A percentile compares a stretch with the other conserved stretches of the same genome.
phyloP scores from a whole-genome alignment of 257 asterid genomes.

The Solanum stenotomum region DNA sequence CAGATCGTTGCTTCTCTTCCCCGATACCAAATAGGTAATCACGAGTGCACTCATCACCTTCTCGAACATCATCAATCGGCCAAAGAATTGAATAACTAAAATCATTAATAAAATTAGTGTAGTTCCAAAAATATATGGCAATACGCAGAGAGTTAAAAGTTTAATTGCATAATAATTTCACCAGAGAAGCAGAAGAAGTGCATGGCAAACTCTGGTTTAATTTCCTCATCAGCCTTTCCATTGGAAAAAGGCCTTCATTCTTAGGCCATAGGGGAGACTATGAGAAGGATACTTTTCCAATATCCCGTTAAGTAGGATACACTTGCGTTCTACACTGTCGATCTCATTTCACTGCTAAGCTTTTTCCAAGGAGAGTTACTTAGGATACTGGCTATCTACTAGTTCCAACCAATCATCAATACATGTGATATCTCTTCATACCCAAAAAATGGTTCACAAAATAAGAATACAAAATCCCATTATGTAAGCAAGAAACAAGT shows the following conservation, averaged over 20 bases:
- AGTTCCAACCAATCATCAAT: neutral
- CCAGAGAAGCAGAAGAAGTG: neutral
- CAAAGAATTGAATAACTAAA: conserved; percentile 85
- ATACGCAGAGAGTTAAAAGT: neutral
- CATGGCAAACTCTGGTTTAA: neutral
- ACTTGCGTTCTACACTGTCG: neutral
- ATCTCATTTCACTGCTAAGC: neutral
- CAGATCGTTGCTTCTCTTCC: conserved; percentile 88
- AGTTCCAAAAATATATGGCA: conserved; percentile 1
- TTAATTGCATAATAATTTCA: neutral
- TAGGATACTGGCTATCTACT: neutral
- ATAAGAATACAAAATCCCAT: neutral
- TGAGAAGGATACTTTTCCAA: neutral
- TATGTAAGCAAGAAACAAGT: neutral
- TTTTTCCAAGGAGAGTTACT: neutral
- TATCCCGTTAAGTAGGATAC: neutral
- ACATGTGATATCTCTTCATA: neutral
- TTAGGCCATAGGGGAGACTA: neutral
- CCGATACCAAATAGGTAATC: conserved; percentile 84
- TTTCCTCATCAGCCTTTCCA: neutral
- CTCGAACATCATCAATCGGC: conserved; percentile 53
- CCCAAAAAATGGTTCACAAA: neutral
- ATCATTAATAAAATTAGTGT: conserved; percentile 2
- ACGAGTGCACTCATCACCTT: conserved; percentile 82
- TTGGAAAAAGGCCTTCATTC: neutral